Base-by-base conservation (phyloP, 768 basidiomycete genomes). In the Pulveroboletus ravenelii region DNA sequence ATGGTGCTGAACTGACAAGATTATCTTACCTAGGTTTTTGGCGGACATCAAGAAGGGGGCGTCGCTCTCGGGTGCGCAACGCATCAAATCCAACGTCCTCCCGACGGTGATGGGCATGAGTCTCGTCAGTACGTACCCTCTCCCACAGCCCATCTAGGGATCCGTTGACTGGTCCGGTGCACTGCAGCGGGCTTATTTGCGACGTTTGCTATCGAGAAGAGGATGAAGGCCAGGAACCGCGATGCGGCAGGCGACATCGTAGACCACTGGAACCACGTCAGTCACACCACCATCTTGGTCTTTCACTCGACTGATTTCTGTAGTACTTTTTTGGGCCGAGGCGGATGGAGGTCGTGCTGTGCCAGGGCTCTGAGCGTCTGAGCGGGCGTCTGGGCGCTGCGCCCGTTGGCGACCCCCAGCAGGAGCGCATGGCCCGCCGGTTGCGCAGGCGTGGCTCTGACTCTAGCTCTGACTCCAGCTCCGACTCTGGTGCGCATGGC, bases 321-420 rank as follows among this genome's bases (percentile, higher is more conserved):
- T 40, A 79, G 78, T 68, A 72, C 63, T 79, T 78, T 67, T 79
- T 79, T 50, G 69, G 71, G 38, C 74, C 72, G 12, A 72, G 78
- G 12, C 55, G 62, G 51, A 69, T 79, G 55, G 70, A 77, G n/a
- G 68, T 70, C 29, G 63, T 71, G 49, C 66, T 79, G 0, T 60
- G 65, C 20, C 67, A 69, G 47, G 65, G 52, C 3, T 50, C 61
- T 6, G 59, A 67, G 45, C 59, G 67, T n/a, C 35, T 67, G 51
- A 67, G 67, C 2, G 67, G 67, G 0, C 45, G 46, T 10, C 0
- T 58, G 6, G 65, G 67, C 1, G 31, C 36, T 12, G 65, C 62
- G 25, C 64, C 65, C 7, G 18, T 54, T 1, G 52, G 43, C 1
- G 61, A 68, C 15, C 52, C 61, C 1, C 18, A 30, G 13, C 64